Evolutionary conservation across 306 rosid genomes (phyloP).

Genomic region (Inga oerstediana): DNA sequence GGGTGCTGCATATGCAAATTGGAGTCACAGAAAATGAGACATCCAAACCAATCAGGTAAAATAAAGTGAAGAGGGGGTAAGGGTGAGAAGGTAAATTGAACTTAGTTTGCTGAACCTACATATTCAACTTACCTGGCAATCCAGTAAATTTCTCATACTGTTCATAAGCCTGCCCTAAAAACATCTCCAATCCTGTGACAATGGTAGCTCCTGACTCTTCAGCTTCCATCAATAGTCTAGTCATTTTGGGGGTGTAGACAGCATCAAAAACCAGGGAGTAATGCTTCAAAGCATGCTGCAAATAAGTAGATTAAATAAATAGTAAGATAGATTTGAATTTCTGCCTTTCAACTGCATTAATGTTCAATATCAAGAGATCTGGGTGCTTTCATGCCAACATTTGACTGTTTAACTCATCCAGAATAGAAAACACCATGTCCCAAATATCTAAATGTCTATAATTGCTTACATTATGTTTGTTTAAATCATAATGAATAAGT

Average conservation of each 20-base stretch:
- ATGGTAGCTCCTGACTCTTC: conserved; percentile 76
- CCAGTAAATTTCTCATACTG: conserved; percentile 86
- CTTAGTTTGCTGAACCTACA: background rate
- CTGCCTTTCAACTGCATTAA: conserved; percentile 33
- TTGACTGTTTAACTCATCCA: conserved; percentile 14
- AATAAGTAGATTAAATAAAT: conserved; percentile 26
- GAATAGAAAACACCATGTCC: conserved; percentile 20
- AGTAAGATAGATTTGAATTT: conserved; percentile 17
- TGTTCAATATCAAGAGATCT: conserved; percentile 20
- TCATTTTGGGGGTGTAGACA: conserved; percentile 82
- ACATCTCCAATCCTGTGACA: conserved; percentile 86
- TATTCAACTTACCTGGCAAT: conserved; percentile 69
- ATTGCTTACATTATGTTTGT: background rate
- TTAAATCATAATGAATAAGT: background rate
- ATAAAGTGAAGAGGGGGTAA: conserved; percentile 10
- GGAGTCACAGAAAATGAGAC: conserved; percentile 28
- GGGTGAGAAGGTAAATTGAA: conserved; percentile 16
- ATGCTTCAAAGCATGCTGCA: conserved; percentile 67
- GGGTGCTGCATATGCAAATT: conserved; percentile 65
- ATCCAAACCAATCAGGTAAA: conserved; percentile 28
- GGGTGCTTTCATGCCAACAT: conserved; percentile 16
- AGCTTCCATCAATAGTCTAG: conserved; percentile 90
- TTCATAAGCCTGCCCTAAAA: conserved; percentile 82
- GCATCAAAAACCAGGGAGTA: conserved; percentile 92
- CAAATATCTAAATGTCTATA: background rate